Evolutionary conservation across 2,329 filamentous ascomycete species (phyloP).

Genomic region (Fusarium sacchari): DNA sequence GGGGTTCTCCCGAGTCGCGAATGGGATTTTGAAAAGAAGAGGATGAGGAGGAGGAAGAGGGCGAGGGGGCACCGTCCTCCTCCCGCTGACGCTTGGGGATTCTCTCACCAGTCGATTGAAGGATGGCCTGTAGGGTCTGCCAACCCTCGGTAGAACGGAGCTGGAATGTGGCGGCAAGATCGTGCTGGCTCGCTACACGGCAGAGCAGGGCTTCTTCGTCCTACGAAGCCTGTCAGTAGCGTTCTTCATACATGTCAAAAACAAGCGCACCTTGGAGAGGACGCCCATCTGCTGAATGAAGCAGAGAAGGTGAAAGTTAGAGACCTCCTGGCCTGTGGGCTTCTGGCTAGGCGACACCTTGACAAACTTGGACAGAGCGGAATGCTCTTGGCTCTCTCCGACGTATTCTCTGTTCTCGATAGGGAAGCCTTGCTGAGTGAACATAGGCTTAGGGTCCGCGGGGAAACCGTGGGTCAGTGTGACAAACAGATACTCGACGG

Average conservation of each 20-base stretch:
- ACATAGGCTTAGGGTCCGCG: constrained; percentile 78
- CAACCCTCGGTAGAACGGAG: constrained; percentile 89
- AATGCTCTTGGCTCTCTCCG: constrained; percentile 85
- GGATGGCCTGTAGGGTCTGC: constrained; percentile 91
- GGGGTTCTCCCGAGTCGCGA: constrained; percentile 59
- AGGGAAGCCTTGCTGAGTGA: constrained; percentile 79
- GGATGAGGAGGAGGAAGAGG: constrained; percentile 44
- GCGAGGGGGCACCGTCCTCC: constrained; percentile 48
- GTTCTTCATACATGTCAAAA: not conserved
- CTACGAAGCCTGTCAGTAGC: constrained; percentile 57
- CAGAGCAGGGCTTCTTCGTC: constrained; percentile 89
- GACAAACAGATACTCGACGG: constrained; percentile 94
- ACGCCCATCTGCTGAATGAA: constrained; percentile 85
- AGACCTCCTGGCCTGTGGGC: constrained; percentile 73
- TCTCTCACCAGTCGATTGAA: constrained; percentile 97
- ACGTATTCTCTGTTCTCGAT: constrained; percentile 91
- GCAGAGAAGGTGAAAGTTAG: constrained; percentile 94
- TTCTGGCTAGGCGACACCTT: constrained; percentile 69
- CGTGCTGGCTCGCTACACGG: constrained; percentile 82
- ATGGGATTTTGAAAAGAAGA: constrained; percentile 44
- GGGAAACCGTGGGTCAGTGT: constrained; percentile 98
- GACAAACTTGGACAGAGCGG: constrained; percentile 73
- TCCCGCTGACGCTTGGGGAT: constrained; percentile 75
- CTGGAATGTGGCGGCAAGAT: constrained; percentile 82
- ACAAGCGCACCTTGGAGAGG: constrained; percentile 77